Evolutionary conservation across 257 asterid genomes (phyloP), one percentile per base, ranked within the genome.

Genomic region (Plantago elongata): DNA sequence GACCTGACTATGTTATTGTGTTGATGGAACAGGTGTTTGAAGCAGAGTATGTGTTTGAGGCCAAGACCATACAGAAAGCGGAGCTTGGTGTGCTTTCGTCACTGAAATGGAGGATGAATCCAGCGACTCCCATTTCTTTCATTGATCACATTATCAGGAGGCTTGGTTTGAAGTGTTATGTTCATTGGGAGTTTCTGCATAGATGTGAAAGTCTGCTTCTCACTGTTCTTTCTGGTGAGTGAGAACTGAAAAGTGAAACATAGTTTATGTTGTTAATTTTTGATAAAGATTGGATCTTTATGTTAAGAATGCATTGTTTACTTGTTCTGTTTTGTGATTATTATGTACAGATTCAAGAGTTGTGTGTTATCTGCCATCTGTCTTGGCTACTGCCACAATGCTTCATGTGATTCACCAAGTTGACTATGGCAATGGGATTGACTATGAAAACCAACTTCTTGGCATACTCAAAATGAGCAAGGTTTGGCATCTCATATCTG

Each of bases 51-150:
- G 61, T 85, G 47, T 93, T 93, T 60, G 90, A 89, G 72, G 81
- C 97, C 2, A 89, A 79, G 62, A 93, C 91, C 10, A 82, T 93
- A 4, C 91, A 89, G 61, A 83, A 79, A 69, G 87, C 84, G 99
- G 99, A 93, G 96, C 85, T 93, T 65, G 48, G 87, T 70, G 83
- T 93, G 50, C 90, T 93, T 8, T 76, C 92, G 2, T 66, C 85
- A 38, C 82, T 93, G 0, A 69, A 84, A 64, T 93, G 99, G 99
- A 77, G 91, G 77, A 87, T 93, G 97, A 89, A 87, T 82, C 96
- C 95, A 12, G 96, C 87, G 59, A 93, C 99, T 7, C 94, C 99
- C 27, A 68, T 93, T 34, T 89, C 92, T 3, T 89, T 89, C 66
- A 79, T 93, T 44, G 88, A 87, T 79, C 96, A 93, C 71, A 74